Evolutionary conservation across 805 yeast genomes (phyloP).

Genomic region (Starmera quercuum): DNA sequence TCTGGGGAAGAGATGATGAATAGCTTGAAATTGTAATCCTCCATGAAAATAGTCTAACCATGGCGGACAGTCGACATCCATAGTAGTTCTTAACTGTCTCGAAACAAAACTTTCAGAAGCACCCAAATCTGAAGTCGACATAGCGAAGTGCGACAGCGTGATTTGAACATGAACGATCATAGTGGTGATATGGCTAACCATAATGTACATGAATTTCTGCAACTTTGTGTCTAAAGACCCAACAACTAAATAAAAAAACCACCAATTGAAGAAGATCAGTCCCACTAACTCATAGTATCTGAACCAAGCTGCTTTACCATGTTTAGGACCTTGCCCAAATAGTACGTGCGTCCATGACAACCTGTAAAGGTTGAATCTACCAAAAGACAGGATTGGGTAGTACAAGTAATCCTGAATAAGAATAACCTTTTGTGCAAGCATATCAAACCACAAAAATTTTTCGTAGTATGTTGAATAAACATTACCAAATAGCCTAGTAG

Average conservation of each 20-base stretch:
- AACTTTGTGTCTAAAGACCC: slow-evolving; percentile 44
- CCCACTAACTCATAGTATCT: slow-evolving; percentile 74
- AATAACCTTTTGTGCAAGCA: slow-evolving; percentile 47
- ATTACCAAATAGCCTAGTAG: slow-evolving; percentile 57
- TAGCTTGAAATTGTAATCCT: slow-evolving; percentile 86
- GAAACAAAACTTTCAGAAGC: slow-evolving; percentile 70
- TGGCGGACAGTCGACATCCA: slow-evolving; percentile 92
- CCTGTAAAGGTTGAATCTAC: slow-evolving; percentile 78
- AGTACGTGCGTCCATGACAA: slow-evolving; percentile 74
- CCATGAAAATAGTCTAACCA: slow-evolving; percentile 92
- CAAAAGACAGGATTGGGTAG: slow-evolving; percentile 75
- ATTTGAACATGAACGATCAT: slow-evolving; percentile 94
- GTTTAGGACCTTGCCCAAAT: slow-evolving; percentile 69
- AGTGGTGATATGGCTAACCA: slow-evolving; percentile 73
- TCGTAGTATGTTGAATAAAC: slow-evolving; percentile 80
- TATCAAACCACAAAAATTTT: slow-evolving; percentile 58
- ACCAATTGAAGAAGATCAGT: slow-evolving; percentile 58
- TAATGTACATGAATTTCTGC: slow-evolving; percentile 48
- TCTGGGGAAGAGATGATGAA: slow-evolving; percentile 86
- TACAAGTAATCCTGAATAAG: slow-evolving; percentile 62
- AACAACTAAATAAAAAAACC: slow-evolving; percentile 70
- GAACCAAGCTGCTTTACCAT: slow-evolving; percentile 83
- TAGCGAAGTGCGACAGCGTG: slow-evolving; percentile 84
- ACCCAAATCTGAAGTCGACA: slow-evolving; percentile 87
- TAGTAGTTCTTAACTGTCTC: slow-evolving; percentile 81